Evolutionary conservation across 2,329 filamentous ascomycete genomes (phyloP), one percentile per base, ranked within the genome.

Genomic region (Fusarium devonianum): DNA sequence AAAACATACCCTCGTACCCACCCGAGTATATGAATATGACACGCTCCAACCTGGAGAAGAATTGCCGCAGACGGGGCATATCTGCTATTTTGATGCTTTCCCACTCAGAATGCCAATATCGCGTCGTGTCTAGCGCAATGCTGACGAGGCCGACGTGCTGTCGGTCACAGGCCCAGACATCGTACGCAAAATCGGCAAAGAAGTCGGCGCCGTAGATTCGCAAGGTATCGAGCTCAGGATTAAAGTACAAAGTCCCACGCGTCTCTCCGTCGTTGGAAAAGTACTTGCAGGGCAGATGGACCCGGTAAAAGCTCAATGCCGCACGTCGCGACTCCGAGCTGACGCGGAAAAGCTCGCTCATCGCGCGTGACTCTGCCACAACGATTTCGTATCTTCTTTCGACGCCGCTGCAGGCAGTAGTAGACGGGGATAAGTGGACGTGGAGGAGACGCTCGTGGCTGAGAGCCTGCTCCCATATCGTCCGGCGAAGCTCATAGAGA

Each of bases 271-370:
- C 16, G 2, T 4, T 12, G 11, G n/a, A n/a, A 3, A 3, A 4
- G 21, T 43, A 43, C 4, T 6, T 11, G 30, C 21, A 43, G 4
- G 40, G 32, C 9, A 35, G n/a, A 9, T 19, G 40, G 12, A 43
- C 40, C n/a, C 30, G 16, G 8, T 35, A 35, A 18, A 43, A 36
- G 9, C 22, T 4, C 14, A 35, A 12, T 7, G 32, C 32, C 8
- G 19, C 14, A 12, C 11, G 1, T 3, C 22, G 22, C 16, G 30
- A 43, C 23, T 43, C 40, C 3, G 17, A 36, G 13, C 16, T 35
- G 32, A 43, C 17, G 7, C 7, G 40, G 10, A 35, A 34, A 4
- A 43, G 30, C n/a, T 43, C 29, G 30, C 40, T 43, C 11, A 35
- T 35, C 8, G 22, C 9, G 12, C 21, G 25, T 14, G 14, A 16